Evolutionary conservation across 2,329 filamentous ascomycete genomes (phyloP).

Genomic region (Colletotrichum truncatum): DNA sequence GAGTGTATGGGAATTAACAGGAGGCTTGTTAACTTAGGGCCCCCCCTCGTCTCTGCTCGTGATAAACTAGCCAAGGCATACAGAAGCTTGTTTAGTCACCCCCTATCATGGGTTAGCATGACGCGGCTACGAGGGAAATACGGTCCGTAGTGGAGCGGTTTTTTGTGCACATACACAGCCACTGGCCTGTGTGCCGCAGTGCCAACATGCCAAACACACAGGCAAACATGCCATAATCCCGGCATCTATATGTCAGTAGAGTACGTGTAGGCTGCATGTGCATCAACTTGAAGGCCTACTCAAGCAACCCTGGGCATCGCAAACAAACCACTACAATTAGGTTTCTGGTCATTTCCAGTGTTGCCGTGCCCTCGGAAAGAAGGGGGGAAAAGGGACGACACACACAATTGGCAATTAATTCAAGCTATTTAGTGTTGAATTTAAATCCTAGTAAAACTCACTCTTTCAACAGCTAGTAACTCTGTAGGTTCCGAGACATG

Average conservation of each 20-base stretch:
- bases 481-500: too few species aligned
- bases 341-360: too few species aligned
- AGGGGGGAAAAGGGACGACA: too few species aligned
- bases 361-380: too few species aligned
- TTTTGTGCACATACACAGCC: conserved; percentile 6
- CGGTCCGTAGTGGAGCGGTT: conserved; percentile 6
- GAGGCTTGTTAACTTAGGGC: background rate
- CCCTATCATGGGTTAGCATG: conserved; percentile 22
- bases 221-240: background rate
- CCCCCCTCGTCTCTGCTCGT: background rate
- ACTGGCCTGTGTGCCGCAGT: background rate
- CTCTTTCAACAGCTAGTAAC: too few species aligned
- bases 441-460: too few species aligned
- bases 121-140: conserved; percentile 17
- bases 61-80: conserved; percentile 1
- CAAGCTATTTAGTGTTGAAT: too few species aligned
- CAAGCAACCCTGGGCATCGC: background rate
- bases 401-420: too few species aligned
- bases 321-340: background rate
- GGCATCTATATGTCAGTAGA: too few species aligned
- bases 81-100: conserved; percentile 22
- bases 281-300: background rate
- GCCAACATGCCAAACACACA: background rate
- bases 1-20: too few species aligned
- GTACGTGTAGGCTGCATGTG: background rate